Conservation (phyloP, 169 alveolate genomes). For the Plasmodium yoelii region DNA sequence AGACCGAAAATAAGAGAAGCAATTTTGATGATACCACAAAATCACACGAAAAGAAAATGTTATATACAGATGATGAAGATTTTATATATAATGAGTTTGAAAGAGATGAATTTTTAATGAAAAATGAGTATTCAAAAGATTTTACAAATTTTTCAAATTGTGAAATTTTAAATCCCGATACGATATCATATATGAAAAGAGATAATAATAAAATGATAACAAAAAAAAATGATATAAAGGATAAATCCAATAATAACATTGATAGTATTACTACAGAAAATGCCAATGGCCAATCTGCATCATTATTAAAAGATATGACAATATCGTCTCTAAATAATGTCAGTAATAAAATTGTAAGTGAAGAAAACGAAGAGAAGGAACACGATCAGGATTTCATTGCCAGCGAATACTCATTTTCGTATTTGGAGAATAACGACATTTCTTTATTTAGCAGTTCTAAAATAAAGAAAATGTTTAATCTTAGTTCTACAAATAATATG, state of each 20-base stretch:
- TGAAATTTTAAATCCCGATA: constrained; percentile 23
- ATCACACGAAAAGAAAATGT: too few species aligned
- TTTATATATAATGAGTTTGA: neutral
- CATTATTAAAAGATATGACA: constrained; percentile 8
- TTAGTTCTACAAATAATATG: constrained; percentile 17
- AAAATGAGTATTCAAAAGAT: neutral
- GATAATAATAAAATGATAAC: neutral
- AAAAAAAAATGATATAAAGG: neutral
- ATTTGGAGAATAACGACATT: constrained; percentile 52
- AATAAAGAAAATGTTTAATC: constrained; percentile 55
- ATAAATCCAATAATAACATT: too few species aligned
- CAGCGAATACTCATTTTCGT: constrained; percentile 52
- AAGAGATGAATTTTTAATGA: neutral
- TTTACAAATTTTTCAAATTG: constrained; percentile 21
- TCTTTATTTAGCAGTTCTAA: constrained; percentile 46
- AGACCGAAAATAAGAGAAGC: too few species aligned
- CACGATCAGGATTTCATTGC: neutral
- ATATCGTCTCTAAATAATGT: constrained; percentile 18
- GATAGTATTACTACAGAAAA: neutral
- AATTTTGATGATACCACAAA: too few species aligned
- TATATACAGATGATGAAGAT: neutral
- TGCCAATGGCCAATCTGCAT: constrained; percentile 16
- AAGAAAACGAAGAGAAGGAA: constrained; percentile 1
- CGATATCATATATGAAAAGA: constrained; percentile 21
- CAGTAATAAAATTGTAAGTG: too few species aligned